Conservation (phyloP, 495 filamentous ascomycete genomes). For the Neurospora tetraspora region DNA sequence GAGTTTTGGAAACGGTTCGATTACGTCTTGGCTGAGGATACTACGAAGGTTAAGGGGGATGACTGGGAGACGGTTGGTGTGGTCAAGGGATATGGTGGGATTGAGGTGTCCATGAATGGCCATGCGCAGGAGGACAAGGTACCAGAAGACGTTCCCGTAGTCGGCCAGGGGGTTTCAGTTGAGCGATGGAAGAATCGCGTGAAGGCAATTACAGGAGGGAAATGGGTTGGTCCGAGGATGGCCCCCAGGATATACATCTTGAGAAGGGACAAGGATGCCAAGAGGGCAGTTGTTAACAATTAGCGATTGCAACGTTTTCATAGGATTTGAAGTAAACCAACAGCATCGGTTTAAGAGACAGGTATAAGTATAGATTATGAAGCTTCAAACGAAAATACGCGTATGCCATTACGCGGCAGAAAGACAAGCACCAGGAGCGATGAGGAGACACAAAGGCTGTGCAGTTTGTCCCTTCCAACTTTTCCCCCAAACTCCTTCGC, state of each 20-base stretch:
- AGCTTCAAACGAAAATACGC: too few species aligned
- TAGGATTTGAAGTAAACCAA: too few species aligned
- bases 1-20: conserved; percentile 76
- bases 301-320: too few species aligned
- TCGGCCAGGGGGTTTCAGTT: conserved; percentile 25
- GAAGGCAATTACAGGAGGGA: conserved; percentile 40
- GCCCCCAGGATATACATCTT: conserved; percentile 49
- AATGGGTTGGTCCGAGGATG: conserved; percentile 55
- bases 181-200: conserved; percentile 20
- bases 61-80: conserved; percentile 63
- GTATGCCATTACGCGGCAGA: neutral
- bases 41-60: conserved; percentile 41
- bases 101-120: conserved; percentile 51
- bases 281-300: neutral
- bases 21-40: conserved; percentile 67
- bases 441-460: neutral
- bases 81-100: conserved; percentile 60
- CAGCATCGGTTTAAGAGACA: too few species aligned
- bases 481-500: neutral
- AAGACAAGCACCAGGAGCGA: neutral
- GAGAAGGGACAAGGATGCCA: conserved; percentile 28
- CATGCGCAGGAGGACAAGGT: neutral
- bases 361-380: too few species aligned
- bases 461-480: neutral
- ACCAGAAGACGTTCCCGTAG: conserved; percentile 17